Evolutionary conservation across 2,329 filamentous ascomycete genomes (phyloP), one percentile per base, ranked within the genome.

Genomic region (Hawksworthiomyces lignivorus): DNA sequence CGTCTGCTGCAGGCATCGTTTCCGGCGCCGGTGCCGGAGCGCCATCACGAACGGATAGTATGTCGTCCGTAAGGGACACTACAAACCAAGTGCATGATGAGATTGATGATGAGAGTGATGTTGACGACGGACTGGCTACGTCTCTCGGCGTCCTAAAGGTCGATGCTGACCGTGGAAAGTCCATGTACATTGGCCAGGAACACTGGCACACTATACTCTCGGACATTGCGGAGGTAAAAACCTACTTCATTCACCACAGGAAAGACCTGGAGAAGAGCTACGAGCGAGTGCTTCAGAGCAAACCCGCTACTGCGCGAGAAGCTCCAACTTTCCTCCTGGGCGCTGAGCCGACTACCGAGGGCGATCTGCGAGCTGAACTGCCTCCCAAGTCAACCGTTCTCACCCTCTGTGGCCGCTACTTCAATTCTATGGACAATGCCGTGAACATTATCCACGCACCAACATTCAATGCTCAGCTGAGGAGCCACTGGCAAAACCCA

Each of bases 141-240:
- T 87, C 84, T 1, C 73, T 92, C 48, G 87, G 87, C n/a, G 72
- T 88, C 34, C 73, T 94, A 56, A 89, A 88, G 56, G 82, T 94
- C 49, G 84, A 89, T 53, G 62, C 72, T 18, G 84, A 84, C 56
- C 84, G 84, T 54, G 81, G 78, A 42, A 87, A 87, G 60, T 82
- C 83, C 19, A 77, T 86, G 64, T 94, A 92, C 57, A 69, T 90
- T 48, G 87, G 86, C 43, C 82, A 87, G 50, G 82, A 85, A 42
- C 84, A 92, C 60, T 94, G 87, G 87, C 82, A 85, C 53, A 78
- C 82, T 29, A 77, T 94, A 40, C 65, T 94, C 41, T 72, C 78
- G 52, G 85, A 89, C 61, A 92, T 98, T 49, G 73, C 86, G 9
- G 92, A 98, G 65, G 90, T 98, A 20, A 94, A 90, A 58, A 89